Conservation (phyloP, 2,329 filamentous ascomycete genomes). For the Aureobasidium uvarum region DNA sequence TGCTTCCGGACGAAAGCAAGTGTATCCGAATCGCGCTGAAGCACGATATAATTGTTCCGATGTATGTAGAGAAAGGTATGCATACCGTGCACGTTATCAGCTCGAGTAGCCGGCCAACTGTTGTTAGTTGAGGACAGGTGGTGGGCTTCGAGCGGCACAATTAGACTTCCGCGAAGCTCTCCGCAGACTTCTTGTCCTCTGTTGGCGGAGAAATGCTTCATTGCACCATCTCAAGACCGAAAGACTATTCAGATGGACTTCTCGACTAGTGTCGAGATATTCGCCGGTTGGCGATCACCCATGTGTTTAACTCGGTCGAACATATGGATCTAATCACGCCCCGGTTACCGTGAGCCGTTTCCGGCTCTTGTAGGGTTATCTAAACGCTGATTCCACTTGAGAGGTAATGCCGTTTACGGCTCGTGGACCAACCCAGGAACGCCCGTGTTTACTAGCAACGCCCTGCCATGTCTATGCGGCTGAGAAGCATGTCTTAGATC, state of each 20-base stretch:
- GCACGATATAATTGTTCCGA: not conserved
- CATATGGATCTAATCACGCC: not conserved
- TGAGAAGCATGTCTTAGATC: constrained; percentile 11
- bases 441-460: constrained; percentile 3
- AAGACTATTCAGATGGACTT: constrained; percentile 1
- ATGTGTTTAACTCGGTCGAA: not conserved
- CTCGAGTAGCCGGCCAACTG: not conserved
- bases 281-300: constrained; percentile 11
- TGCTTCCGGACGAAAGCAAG: constrained; percentile 4
- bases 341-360: constrained; percentile 19
- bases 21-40: not conserved
- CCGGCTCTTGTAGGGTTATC: not conserved
- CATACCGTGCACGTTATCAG: constrained; percentile 11
- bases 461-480: not conserved
- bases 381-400: not conserved
- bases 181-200: not conserved
- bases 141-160: not conserved
- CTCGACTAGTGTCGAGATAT: not conserved
- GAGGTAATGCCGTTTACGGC: not conserved
- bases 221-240: not conserved
- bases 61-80: not conserved
- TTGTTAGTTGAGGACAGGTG: not conserved
- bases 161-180: constrained; percentile 15
- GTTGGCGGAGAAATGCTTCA: not conserved
- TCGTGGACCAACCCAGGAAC: constrained; percentile 14